Evolutionary conservation across 148 eudicot genomes (phyloP), one percentile per base, ranked within the genome.

Genomic region (Rheum nobile): DNA sequence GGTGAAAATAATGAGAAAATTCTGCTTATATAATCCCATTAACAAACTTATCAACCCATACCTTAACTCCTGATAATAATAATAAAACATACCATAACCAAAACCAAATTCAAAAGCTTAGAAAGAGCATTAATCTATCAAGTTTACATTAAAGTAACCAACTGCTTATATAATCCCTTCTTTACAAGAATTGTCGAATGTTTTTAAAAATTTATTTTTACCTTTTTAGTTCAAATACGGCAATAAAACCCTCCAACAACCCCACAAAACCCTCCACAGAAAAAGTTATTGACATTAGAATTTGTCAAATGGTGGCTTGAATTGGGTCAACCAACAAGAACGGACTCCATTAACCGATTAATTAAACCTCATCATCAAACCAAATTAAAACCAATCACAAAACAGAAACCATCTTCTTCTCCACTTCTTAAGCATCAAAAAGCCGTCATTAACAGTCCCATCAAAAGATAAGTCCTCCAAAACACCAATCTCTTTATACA

Each of bases 291-390:
- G 39, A 31, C 70, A 4, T 65, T 16, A 32, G 21, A 65, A 31
- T 65, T 65, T 34, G 38, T 32, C 70, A 65, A 32, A 32, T 34
- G 67, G 32, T 57, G 70, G 39, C 70, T 65, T 34, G 41, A 65
- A 31, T 65, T 65, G 32, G 70, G 70, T 34, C 70, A 65, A 65
- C 70, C 70, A 65, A 65, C 70, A 32, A 1, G 21, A 65, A 32
- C 39, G 0, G 24, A 32, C 41, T 31, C 7, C 26, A 41, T 50
- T 31, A 65, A 32, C 4, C 39, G 4, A 63, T 8, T 5, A 31
- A 31, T 6, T 26, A 57, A 32, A 28, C 68, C 8, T 24, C n/a
- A 65, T 65, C 32, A 24, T 6, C 35, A 61, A 28, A 29, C 35
- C 8, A 57, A 61, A 61, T 1, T 29, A 61, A 61, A 12, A 11